A percentile compares a stretch with the other conserved stretches of the same genome.
Conservation (phyloP, 1,284 basidiomycete genomes). For the Rhodotorula mucilaginosa region DNA sequence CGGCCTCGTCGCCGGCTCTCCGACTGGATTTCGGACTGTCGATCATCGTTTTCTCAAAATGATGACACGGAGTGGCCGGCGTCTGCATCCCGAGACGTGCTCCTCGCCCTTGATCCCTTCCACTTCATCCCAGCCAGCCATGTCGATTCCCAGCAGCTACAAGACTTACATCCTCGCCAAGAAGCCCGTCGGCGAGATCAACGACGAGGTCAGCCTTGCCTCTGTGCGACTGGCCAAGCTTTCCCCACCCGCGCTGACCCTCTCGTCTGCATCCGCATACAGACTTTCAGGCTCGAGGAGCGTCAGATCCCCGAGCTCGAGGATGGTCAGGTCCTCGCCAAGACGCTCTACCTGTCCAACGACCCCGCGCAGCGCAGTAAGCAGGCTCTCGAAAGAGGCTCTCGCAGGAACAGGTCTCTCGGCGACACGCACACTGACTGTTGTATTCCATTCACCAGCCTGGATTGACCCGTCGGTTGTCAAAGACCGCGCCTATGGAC, state of each 20-base stretch:
- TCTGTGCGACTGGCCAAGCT: background rate
- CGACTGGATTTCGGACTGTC: background rate
- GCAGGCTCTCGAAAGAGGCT: too few species aligned
- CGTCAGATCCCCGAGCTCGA: constrained; percentile 41
- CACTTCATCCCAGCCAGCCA: background rate
- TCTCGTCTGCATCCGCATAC: background rate
- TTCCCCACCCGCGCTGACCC: background rate
- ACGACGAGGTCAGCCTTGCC: background rate
- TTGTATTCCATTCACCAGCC: background rate
- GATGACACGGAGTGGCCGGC: background rate
- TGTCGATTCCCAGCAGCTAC: constrained; percentile 15
- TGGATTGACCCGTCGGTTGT: constrained; percentile 42
- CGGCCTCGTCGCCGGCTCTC: background rate
- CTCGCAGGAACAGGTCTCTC: too few species aligned
- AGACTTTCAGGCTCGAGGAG: constrained; percentile 43
- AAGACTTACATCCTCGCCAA: constrained; percentile 43
- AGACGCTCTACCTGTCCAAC: constrained; percentile 44
- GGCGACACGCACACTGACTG: too few species aligned
- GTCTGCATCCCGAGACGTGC: background rate
- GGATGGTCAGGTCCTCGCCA: constrained; percentile 45
- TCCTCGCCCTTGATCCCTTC: background rate
- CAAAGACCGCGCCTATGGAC: constrained; percentile 25
- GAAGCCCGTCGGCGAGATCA: constrained; percentile 42
- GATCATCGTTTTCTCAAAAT: background rate
- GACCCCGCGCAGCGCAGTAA: constrained; percentile 46